Evolutionary conservation across 331 rosid species (phyloP).

Genomic region (Saraca asoca): DNA sequence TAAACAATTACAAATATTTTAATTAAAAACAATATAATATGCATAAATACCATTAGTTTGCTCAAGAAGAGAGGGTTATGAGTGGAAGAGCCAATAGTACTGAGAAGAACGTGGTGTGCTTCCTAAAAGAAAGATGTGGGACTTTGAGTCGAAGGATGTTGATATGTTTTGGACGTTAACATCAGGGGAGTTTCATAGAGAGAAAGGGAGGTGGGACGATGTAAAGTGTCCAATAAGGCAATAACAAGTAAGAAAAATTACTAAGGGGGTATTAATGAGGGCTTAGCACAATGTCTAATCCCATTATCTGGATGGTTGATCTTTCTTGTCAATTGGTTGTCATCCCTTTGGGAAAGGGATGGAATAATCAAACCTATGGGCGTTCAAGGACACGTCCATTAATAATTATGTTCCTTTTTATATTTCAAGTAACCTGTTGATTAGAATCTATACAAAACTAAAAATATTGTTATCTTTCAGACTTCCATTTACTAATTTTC

Average conservation of each 20-base stretch:
- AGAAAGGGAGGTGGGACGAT: slow-evolving; percentile 19
- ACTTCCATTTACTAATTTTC: slow-evolving; percentile 22
- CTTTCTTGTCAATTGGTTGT: slow-evolving; percentile 56
- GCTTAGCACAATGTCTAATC: slow-evolving; percentile 47
- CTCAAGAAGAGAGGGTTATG: no score
- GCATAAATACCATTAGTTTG: no score
- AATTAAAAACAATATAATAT: no score
- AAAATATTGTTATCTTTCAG: slow-evolving; percentile 17
- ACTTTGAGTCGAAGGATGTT: slow-evolving; percentile 25
- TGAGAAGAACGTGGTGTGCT: slow-evolving; percentile 45
- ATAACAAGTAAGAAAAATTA: slow-evolving; percentile 20
- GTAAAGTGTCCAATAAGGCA: slow-evolving; percentile 40
- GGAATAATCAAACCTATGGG: slow-evolving; percentile 7
- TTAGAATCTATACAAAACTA: slow-evolving; percentile 29
- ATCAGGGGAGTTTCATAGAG: slow-evolving; percentile 3
- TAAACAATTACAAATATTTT: no score
- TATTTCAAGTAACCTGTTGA: slow-evolving; percentile 30
- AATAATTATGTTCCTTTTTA: slow-evolving; percentile 16
- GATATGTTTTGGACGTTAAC: slow-evolving; percentile 29
- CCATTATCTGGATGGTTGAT: slow-evolving; percentile 50
- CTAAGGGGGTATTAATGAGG: slow-evolving; percentile 26
- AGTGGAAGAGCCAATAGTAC: neutral
- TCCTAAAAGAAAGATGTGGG: slow-evolving; percentile 42
- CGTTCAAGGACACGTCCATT: slow-evolving; percentile 40
- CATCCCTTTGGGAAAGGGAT: slow-evolving; percentile 36